Percentiles rank a stretch among this genome's conserved stretches.
Conservation (phyloP, 2,329 filamentous ascomycete genomes). For the Colletotrichum sansevieriae region DNA sequence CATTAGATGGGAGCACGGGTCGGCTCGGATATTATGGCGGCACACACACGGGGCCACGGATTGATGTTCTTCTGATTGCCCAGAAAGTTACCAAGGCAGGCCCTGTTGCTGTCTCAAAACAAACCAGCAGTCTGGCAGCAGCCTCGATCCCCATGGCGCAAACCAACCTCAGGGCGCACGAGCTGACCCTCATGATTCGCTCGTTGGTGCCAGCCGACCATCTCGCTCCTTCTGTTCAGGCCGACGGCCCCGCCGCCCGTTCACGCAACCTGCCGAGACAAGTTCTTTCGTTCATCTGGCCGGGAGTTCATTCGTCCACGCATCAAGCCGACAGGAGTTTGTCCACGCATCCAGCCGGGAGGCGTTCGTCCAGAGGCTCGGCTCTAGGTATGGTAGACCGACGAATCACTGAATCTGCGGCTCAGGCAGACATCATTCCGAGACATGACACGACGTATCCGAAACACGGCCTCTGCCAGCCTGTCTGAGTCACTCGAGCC, state of each 20-base stretch:
- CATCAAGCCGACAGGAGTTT: slow-evolving; percentile 1
- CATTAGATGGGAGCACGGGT: slow-evolving; percentile 5
- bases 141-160: not conserved
- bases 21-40: slow-evolving; percentile 6
- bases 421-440: not conserved
- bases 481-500: not conserved
- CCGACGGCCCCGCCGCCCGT: not conserved
- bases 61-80: not conserved
- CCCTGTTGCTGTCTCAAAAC: not conserved
- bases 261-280: not conserved
- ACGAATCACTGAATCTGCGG: not conserved
- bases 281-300: not conserved
- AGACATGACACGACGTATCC: not conserved
- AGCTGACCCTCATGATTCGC: not conserved
- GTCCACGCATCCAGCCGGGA: not conserved
- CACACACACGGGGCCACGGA: not conserved
- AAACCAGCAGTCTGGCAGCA: not conserved
- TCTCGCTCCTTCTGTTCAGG: not conserved
- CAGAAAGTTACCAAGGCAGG: not conserved
- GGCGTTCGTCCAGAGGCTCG: not conserved
- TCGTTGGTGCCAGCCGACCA: not conserved
- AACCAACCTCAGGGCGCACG: not conserved
- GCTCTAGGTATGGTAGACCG: not conserved
- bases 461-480: not conserved
- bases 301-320: not conserved